Percentiles rank a stretch among this genome's conserved stretches.
phyloP scores from a whole-genome alignment of 768 basidiomycete species.

The Naganishia friedmannii region DNA sequence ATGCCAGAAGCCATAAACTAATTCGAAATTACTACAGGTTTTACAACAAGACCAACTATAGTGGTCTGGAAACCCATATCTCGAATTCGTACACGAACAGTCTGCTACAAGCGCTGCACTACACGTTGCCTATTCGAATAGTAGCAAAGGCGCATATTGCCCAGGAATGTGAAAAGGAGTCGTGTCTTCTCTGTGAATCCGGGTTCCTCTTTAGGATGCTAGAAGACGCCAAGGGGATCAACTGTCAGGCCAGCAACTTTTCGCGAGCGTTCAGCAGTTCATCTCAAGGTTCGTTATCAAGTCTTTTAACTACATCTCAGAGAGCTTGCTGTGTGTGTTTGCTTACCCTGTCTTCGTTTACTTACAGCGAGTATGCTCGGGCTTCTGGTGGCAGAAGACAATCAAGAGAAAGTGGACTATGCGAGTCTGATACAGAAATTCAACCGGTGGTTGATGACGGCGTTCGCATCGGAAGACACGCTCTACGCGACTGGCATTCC shows the following conservation, averaged over 20 bases:
- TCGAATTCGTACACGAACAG: slow-evolving; percentile 95
- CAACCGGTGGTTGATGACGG: slow-evolving; percentile 88
- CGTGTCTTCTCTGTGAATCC: slow-evolving; percentile 90
- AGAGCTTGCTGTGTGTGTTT: background rate
- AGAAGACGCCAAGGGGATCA: slow-evolving; percentile 86
- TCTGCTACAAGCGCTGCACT: slow-evolving; percentile 84
- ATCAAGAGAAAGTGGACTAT: slow-evolving; percentile 70
- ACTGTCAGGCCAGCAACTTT: slow-evolving; percentile 96
- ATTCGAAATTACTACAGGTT: slow-evolving; percentile 58
- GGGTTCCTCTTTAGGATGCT: slow-evolving; percentile 94
- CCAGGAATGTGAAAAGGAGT: slow-evolving; percentile 79
- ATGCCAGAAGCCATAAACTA: background rate
- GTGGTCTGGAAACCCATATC: slow-evolving; percentile 94
- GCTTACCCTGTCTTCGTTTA: background rate
- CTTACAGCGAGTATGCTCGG: slow-evolving; percentile 67
- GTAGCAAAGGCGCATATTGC: slow-evolving; percentile 90
- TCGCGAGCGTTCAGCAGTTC: slow-evolving; percentile 87
- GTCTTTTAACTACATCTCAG: background rate
- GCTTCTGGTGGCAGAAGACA: slow-evolving; percentile 80
- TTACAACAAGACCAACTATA: slow-evolving; percentile 85
- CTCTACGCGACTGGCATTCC: slow-evolving; percentile 38
- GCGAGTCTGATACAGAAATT: slow-evolving; percentile 88
- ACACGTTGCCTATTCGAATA: slow-evolving; percentile 68
- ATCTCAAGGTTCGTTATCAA: slow-evolving; percentile 65
- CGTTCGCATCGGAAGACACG: slow-evolving; percentile 59